Conservation (phyloP, 2,329 filamentous ascomycete species). For the Penicillium frequentans region DNA sequence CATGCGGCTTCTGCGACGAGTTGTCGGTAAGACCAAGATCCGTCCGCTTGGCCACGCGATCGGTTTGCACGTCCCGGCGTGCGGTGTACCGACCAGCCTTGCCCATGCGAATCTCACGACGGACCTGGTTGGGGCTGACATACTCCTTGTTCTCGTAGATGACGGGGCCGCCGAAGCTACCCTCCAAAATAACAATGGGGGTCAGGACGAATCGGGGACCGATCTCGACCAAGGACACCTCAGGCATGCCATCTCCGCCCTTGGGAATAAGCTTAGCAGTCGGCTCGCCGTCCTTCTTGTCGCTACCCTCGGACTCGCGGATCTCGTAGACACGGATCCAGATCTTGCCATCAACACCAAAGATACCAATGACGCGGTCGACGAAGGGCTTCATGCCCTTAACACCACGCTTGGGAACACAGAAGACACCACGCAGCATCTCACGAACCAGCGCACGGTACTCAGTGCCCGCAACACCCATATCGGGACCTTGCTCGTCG, state of each 20-base stretch:
- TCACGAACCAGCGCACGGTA: slow-evolving; percentile 67
- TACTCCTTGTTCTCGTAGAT: slow-evolving; percentile 99
- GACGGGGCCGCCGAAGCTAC: slow-evolving; percentile 90
- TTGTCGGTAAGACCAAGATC: slow-evolving; percentile 71
- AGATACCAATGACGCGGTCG: slow-evolving; percentile 93
- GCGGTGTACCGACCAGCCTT: slow-evolving; percentile 78
- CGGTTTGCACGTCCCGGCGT: slow-evolving; percentile 71
- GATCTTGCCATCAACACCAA: slow-evolving; percentile 86
- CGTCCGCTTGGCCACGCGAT: slow-evolving; percentile 71
- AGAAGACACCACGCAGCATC: slow-evolving; percentile 85
- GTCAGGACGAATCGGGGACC: slow-evolving; percentile 91
- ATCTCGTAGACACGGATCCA: slow-evolving; percentile 97
- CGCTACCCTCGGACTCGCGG: slow-evolving; percentile 71
- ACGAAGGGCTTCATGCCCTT: slow-evolving; percentile 93
- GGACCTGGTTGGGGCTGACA: slow-evolving; percentile 91
- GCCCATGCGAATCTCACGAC: slow-evolving; percentile 72
- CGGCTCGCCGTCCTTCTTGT: slow-evolving; percentile 45
- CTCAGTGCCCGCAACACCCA: slow-evolving; percentile 58
- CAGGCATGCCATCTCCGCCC: slow-evolving; percentile 59
- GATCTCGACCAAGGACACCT: slow-evolving; percentile 85
- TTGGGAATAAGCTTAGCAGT: slow-evolving; percentile 42
- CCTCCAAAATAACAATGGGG: slow-evolving; percentile 92
- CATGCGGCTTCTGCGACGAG: slow-evolving; percentile 62
- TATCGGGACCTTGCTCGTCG: slow-evolving; percentile 71
- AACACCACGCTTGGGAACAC: slow-evolving; percentile 78